These are phyloP conservation scores for Neonectria sp. DNA, from an alignment of 2,329 filamentous ascomycete genomes.

Conservation along the genomic window DNA sequence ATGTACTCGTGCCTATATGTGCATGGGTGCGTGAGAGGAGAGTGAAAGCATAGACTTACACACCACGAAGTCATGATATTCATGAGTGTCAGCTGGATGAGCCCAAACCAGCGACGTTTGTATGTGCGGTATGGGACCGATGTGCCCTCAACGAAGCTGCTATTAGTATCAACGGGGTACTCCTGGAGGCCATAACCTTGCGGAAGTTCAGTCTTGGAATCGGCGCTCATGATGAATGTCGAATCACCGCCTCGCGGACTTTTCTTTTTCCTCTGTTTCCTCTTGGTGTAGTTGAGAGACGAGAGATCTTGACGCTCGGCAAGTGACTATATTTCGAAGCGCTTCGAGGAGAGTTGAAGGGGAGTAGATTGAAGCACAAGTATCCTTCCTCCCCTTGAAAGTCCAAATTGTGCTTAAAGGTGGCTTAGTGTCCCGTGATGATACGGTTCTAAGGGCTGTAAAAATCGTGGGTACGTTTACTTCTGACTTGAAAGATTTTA, in stretches of 20 bases:
- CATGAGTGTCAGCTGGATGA: conserved; percentile 85
- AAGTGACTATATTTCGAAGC: conserved; percentile 1
- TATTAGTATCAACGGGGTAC: conserved; percentile 34
- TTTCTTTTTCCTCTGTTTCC: background rate
- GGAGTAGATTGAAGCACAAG: background rate
- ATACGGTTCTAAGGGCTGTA: background rate
- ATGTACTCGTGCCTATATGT: background rate
- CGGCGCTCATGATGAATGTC: conserved; percentile 38
- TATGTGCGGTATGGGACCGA: conserved; percentile 68
- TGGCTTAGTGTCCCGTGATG: background rate
- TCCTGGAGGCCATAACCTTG: conserved; percentile 47
- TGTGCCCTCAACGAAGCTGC: conserved; percentile 41
- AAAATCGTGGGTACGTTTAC: background rate
- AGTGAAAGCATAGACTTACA: conserved; percentile 71
- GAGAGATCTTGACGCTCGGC: background rate
- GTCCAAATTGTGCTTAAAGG: background rate
- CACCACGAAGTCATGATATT: conserved; percentile 97
- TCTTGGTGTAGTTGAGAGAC: background rate
- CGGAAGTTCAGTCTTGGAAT: conserved; percentile 35
- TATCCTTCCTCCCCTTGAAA: background rate
- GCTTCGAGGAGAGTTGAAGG: background rate
- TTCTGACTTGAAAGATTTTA: background rate
- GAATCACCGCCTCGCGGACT: background rate
- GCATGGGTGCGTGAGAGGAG: conserved; percentile 9
- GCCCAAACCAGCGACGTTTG: conserved; percentile 89